phyloP scores from a whole-genome alignment of 1,284 basidiomycete genomes.

The Pseudozyma pruni region DNA sequence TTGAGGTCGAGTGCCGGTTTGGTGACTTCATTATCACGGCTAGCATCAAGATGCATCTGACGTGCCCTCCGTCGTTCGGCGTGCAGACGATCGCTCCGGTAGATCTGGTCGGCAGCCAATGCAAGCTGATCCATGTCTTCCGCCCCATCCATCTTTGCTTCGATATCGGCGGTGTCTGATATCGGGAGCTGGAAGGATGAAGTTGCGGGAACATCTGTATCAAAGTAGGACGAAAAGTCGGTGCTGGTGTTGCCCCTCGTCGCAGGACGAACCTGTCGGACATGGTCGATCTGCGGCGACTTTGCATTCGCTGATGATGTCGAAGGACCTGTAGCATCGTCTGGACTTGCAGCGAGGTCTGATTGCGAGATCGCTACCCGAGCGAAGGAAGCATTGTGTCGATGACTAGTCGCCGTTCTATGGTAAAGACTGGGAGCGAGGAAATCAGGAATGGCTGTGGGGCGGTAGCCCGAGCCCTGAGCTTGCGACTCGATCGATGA shows the following conservation, averaged over 20 bases:
- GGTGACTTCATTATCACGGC: neutral
- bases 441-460: constrained; percentile 12
- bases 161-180: neutral
- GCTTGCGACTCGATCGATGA: neutral
- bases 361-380: neutral
- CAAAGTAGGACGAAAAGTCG: constrained; percentile 16
- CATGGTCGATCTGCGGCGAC: neutral
- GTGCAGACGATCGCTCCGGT: constrained; percentile 1
- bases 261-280: neutral
- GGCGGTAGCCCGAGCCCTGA: neutral
- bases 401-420: neutral
- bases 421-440: constrained; percentile 16
- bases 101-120: constrained; percentile 2
- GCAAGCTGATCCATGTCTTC: neutral
- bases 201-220: neutral
- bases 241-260: neutral
- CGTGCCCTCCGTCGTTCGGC: constrained; percentile 3
- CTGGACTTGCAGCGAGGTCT: neutral
- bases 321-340: neutral
- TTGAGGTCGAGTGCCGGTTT: constrained; percentile 3
- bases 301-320: neutral
- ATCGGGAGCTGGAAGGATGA: neutral
- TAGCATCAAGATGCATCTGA: neutral
- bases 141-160: neutral
- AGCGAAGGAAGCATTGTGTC: constrained; percentile 10